These are phyloP conservation scores for Phellopilus nigrolimitatus DNA, from an alignment of 1,284 basidiomycete genomes.

Conservation along the genomic window DNA sequence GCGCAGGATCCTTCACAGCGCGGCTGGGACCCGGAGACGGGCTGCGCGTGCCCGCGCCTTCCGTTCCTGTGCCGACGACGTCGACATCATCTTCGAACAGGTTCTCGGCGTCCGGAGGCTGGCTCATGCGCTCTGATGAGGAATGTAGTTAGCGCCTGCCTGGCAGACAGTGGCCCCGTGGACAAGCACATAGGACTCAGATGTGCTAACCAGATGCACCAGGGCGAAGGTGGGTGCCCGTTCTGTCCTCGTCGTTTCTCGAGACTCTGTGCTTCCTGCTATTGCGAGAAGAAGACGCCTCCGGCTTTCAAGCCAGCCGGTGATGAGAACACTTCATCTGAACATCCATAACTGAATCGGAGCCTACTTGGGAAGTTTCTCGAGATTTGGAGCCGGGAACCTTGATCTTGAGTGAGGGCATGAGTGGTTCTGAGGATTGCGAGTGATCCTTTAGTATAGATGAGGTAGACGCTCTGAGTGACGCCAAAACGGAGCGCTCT, in stretches of 20 bases:
- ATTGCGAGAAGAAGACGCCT: neutral
- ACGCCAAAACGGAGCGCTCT: neutral
- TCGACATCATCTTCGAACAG: conserved; percentile 15
- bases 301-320: neutral
- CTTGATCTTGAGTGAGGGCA: conserved; percentile 11
- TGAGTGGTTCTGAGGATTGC: neutral
- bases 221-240: neutral
- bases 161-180: neutral
- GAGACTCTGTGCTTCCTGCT: conserved; percentile 6
- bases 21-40: neutral
- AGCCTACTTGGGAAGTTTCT: neutral
- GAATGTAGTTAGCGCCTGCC: neutral
- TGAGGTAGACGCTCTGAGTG: neutral
- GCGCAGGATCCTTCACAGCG: neutral
- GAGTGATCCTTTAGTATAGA: neutral
- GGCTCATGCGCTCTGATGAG: neutral
- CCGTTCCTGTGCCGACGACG: conserved; percentile 18
- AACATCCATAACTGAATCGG: neutral
- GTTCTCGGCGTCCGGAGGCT: conserved; percentile 7
- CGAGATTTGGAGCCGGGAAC: neutral
- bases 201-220: neutral
- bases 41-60: conserved; percentile 1
- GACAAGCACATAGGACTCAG: neutral
- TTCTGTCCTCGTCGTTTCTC: conserved; percentile 5
- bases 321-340: neutral